A percentile compares a stretch with the other conserved stretches of the same genome.
These are phyloP conservation scores for Circinella umbellata DNA, from an alignment of 371 early-diverging fungal species.

Conservation along the genomic window DNA sequence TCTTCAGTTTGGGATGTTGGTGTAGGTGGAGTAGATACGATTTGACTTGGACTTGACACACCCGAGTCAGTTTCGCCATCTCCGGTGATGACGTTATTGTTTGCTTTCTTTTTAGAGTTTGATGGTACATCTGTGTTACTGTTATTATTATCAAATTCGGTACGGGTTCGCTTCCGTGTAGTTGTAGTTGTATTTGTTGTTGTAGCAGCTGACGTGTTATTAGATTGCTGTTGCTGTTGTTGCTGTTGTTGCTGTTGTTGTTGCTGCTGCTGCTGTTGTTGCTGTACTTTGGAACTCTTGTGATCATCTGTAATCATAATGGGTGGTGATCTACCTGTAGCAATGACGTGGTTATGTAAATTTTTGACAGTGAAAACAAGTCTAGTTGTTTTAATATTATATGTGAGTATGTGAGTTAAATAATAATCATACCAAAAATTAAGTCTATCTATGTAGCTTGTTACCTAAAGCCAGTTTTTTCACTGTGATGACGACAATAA, in stretches of 20 bases:
- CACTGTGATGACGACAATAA: conserved; percentile 86
- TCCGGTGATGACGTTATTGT: conserved; percentile 2
- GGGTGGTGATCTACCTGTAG: conserved; percentile 78
- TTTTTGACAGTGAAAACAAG: conserved; percentile 73
- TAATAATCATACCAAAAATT: background rate
- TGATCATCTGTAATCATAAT: conserved; percentile 92
- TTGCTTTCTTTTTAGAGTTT: conserved; percentile 21
- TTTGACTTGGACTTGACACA: conserved; percentile 44
- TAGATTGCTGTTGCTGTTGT: conserved; percentile 11
- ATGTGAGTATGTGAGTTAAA: background rate
- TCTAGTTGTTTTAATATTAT: conserved; percentile 20
- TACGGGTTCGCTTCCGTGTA: conserved; percentile 38
- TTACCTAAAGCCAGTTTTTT: conserved; percentile 86
- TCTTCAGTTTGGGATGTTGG: conserved; percentile 47
- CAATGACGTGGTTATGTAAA: conserved; percentile 60
- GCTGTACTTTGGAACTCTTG: conserved; percentile 72
- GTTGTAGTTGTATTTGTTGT: conserved; percentile 20
- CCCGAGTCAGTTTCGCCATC: conserved; percentile 50
- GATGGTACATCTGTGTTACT: conserved; percentile 22
- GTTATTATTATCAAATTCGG: conserved; percentile 38
- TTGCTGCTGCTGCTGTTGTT: conserved; percentile 20
- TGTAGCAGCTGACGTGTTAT: conserved; percentile 29
- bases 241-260: conserved; percentile 35
- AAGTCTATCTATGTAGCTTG: too few relatives aligned
- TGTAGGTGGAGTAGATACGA: conserved; percentile 53